Conservation (phyloP, 768 basidiomycete species). For the Suillus lakei region DNA sequence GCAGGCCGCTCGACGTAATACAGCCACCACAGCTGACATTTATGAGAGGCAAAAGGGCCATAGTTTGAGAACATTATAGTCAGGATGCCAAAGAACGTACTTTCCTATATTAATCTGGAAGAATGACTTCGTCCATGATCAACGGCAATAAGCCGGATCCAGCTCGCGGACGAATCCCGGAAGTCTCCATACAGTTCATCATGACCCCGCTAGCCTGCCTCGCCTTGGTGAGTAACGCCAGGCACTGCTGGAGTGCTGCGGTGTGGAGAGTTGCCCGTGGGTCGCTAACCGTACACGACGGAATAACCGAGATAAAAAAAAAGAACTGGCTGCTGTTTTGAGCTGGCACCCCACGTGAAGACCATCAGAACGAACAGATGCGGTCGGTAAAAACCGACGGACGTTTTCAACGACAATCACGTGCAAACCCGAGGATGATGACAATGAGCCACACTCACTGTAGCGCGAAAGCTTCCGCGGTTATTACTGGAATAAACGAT, state of each 20-base stretch:
- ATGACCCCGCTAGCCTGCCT: background rate
- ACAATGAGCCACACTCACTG: constrained; percentile 2
- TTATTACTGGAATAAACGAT: background rate
- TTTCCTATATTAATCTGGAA: background rate
- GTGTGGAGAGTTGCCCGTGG: background rate
- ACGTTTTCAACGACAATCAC: background rate
- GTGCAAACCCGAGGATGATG: constrained; percentile 4
- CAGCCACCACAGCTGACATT: background rate
- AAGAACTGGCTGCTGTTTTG: background rate
- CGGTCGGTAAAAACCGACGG: background rate
- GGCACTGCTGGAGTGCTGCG: background rate
- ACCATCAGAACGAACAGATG: background rate
- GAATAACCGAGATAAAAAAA: background rate
- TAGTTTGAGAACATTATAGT: background rate
- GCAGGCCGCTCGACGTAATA: background rate
- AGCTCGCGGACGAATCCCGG: background rate
- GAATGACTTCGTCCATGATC: background rate
- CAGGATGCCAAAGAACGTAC: background rate
- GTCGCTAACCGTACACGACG: background rate
- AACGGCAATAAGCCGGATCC: background rate
- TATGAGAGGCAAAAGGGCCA: background rate
- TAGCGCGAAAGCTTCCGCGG: background rate
- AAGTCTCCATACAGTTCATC: background rate
- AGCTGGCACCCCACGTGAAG: background rate
- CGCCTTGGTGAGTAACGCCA: background rate